Base-by-base conservation (phyloP, 2,329 filamentous ascomycete genomes). In the Penicillium sp. region DNA sequence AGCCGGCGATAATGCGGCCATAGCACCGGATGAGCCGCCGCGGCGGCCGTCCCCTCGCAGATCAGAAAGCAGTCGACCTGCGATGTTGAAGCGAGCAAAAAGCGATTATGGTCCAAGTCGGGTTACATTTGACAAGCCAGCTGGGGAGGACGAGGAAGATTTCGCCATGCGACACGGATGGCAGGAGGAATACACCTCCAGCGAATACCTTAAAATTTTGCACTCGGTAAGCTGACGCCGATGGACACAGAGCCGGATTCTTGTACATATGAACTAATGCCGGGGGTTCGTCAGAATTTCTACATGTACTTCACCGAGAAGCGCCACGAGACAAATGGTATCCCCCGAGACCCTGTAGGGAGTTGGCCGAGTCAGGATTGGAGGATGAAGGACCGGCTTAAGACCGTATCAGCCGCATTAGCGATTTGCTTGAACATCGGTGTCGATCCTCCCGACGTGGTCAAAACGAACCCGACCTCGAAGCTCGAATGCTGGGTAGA, bases 241-340 rank as follows among this genome's bases (percentile, higher is more conserved):
- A 37, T 49, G 23, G 9, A 12, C 12, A 20, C 11, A 40, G 11
- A 26, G 15, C 12, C 11, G 11, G 6, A 9, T 41, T 35, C 6
- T 37, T 31, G 9, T 5, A 37, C 7, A 26, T 18, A 15, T 26
- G 35, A 57, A 27, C 60, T 62, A 54, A 60, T 50, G 35, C 18
- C 29, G 26, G 63, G 57, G 57, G 59, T 55, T 27, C 29, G 57
- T 53, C 74, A 96, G 89, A 95, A 91, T 64, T 99, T 96, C 85
- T 97, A 96, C 79, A 97, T 97, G 93, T 99, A 99, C 77, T 99
- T 90, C 75, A 97, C 93, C 60, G 94, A 99, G 75, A 97, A 97
- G 75, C 88, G 93, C 51, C 94, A 99, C 75, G 94, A 97, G 72
- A 94, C 91, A 22, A 93, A 91, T 33, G 94, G 92, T 22, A 91